Evolutionary conservation across 2,329 filamentous ascomycete genomes (phyloP).

Genomic region (Colletotrichum sp.): DNA sequence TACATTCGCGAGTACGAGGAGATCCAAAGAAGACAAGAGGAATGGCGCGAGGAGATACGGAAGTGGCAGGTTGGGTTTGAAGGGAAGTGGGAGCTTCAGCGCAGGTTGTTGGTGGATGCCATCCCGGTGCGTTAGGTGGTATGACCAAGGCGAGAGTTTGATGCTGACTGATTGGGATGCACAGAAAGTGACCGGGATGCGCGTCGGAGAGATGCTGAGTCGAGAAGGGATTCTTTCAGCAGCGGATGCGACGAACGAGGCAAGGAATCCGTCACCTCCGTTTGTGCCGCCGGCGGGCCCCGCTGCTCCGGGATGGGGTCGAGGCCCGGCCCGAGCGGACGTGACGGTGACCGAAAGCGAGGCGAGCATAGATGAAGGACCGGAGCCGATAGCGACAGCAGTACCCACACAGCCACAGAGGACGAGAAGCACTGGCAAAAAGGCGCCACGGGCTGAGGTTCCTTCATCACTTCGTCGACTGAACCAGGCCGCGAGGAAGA

Average conservation of each 20-base stretch:
- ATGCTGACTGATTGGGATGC: background rate
- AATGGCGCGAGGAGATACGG: background rate
- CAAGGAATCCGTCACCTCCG: background rate
- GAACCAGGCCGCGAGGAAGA: background rate
- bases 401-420: background rate
- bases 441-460: background rate
- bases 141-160: no score
- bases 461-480: background rate
- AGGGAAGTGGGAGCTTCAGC: background rate
- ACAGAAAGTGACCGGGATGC: background rate
- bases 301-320: background rate
- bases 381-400: background rate
- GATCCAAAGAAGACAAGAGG: background rate
- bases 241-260: background rate
- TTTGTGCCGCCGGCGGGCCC: background rate
- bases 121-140: background rate
- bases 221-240: no score
- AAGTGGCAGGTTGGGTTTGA: background rate
- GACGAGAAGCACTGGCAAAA: conserved; percentile 1
- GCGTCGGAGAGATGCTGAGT: background rate
- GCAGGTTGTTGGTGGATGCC: background rate
- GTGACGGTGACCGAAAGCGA: background rate
- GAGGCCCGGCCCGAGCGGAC: background rate
- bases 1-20: background rate
- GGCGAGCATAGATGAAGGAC: fast-evolving